Evolutionary conservation across 2,329 filamentous ascomycete genomes (phyloP).

Genomic region (Cryphonectria naterciae): DNA sequence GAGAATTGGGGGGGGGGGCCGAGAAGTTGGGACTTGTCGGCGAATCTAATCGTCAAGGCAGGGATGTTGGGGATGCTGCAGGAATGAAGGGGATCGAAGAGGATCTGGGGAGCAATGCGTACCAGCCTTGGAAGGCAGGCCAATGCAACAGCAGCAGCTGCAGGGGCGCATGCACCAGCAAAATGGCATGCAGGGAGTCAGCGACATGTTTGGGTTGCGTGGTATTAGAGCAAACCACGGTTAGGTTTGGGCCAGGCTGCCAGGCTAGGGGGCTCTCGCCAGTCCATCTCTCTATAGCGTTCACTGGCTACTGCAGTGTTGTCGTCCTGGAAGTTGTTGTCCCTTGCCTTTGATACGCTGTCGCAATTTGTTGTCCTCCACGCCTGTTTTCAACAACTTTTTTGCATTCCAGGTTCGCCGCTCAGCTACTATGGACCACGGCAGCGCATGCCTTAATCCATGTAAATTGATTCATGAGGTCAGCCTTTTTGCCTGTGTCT

Average conservation of each 20-base stretch:
- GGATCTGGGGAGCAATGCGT: slow-evolving; percentile 4
- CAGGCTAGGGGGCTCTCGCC: no score
- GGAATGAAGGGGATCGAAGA: slow-evolving; percentile 5
- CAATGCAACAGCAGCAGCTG: slow-evolving; percentile 3
- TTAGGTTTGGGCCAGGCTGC: background rate
- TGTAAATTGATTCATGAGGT: background rate
- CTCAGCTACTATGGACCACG: no score
- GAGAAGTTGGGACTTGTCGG: background rate
- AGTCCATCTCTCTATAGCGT: no score
- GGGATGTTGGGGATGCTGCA: slow-evolving; percentile 4
- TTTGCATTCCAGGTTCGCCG: no score
- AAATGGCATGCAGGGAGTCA: background rate
- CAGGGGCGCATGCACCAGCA: background rate
- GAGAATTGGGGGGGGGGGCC: background rate
- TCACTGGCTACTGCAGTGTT: no score
- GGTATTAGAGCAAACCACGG: background rate
- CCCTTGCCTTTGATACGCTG: no score
- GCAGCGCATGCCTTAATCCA: no score
- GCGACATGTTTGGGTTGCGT: background rate
- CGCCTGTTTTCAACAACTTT: no score
- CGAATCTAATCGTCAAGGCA: slow-evolving; percentile 6
- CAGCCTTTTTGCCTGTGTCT: background rate
- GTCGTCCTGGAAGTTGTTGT: no score
- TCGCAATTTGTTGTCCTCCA: no score
- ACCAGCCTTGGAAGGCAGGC: background rate